These are phyloP conservation scores for Ophiocordyceps australis DNA, from an alignment of 2,329 filamentous ascomycete genomes.

Conservation along the genomic window DNA sequence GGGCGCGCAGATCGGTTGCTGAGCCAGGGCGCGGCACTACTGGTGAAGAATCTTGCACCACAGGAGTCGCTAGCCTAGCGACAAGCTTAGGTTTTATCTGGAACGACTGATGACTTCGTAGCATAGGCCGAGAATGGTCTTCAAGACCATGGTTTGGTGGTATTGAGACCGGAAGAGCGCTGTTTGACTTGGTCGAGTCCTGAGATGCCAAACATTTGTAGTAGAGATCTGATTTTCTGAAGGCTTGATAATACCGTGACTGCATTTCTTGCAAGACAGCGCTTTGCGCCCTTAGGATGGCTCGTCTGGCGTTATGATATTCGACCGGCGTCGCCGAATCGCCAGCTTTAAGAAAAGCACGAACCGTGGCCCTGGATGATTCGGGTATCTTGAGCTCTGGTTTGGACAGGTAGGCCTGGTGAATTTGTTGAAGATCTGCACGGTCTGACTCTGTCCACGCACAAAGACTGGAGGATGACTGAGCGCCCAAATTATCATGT, in stretches of 20 bases:
- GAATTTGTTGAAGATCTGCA: slow-evolving; percentile 76
- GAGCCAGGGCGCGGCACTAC: slow-evolving; percentile 28
- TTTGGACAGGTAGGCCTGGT: slow-evolving; percentile 72
- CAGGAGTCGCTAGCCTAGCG: slow-evolving; percentile 17
- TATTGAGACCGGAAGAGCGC: too few species aligned
- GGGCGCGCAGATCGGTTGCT: slow-evolving; percentile 23
- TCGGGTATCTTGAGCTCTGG: slow-evolving; percentile 64
- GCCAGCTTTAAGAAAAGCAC: slow-evolving; percentile 62
- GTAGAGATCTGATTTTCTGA: slow-evolving; percentile 85
- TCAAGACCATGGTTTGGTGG: slow-evolving; percentile 2
- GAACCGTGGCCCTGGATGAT: slow-evolving; percentile 50
- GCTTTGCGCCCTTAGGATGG: slow-evolving; percentile 69
- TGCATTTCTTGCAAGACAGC: slow-evolving; percentile 73
- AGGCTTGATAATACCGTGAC: slow-evolving; percentile 59
- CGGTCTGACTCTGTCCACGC: slow-evolving; percentile 74
- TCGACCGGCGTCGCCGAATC: slow-evolving; percentile 59
- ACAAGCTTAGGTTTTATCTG: slow-evolving; percentile 23
- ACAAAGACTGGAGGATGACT: slow-evolving; percentile 39
- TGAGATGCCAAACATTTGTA: slow-evolving; percentile 92
- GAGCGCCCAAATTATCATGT: slow-evolving; percentile 14
- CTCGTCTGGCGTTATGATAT: slow-evolving; percentile 66
- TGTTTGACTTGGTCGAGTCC: slow-evolving; percentile 33
- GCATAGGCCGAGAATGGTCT: slow-evolving; percentile 6
- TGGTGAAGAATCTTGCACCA: too few species aligned
- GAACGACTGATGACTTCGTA: slow-evolving; percentile 17